Evolutionary conservation across 1,284 basidiomycete genomes (phyloP), one percentile per base, ranked within the genome.

Genomic region (Austroboletus novae-zelandiae): DNA sequence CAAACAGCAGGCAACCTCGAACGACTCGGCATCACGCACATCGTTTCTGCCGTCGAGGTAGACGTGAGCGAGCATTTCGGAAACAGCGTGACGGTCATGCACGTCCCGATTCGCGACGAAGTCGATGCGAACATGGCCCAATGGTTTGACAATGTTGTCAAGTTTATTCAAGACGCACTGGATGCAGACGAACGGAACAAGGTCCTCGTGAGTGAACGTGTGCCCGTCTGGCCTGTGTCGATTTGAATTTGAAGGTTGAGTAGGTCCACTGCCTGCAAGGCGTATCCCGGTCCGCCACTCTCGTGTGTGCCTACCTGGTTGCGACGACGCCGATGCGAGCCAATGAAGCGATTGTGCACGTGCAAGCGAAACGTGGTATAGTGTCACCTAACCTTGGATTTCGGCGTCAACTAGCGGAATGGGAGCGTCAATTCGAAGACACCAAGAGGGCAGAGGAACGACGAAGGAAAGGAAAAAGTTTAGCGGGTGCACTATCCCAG

Each of bases 221-320:
- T 31, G 44, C 32, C 25, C 4, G 20, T 8, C 70, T 77, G 75
- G 81, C 17, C 25, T 29, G 10, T n/a, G 37, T 40, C 40, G 47
- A 46, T 51, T 37, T 5, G 42, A 51, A 46, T 51, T 37, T 5
- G 42, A 51, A 25, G 44, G 14, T 25, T 27, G 34, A 4, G 41
- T 39, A 82, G 81, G 78, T 83, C 10, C 91, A 95, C 68, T 94
- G 92, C 69, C 75, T 85, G 47, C 84, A 89, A 63, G 91, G 92
- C 47, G 78, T 93, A 53, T 90, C 86, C 64, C 79, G 91, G 43
- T 88, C 84, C 60, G 83, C 90, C 8, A 90, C 86, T 13, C 80
- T 94, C 48, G 86, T 92, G 11, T 84, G 88, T 48, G 92, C 89
- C 32, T 93, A 89, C 70, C 74, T 94, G 53, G 79, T 94, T 58